Evolutionary conservation across 208 protist genomes (phyloP).

Genomic region (Leishmania guyanensis): DNA sequence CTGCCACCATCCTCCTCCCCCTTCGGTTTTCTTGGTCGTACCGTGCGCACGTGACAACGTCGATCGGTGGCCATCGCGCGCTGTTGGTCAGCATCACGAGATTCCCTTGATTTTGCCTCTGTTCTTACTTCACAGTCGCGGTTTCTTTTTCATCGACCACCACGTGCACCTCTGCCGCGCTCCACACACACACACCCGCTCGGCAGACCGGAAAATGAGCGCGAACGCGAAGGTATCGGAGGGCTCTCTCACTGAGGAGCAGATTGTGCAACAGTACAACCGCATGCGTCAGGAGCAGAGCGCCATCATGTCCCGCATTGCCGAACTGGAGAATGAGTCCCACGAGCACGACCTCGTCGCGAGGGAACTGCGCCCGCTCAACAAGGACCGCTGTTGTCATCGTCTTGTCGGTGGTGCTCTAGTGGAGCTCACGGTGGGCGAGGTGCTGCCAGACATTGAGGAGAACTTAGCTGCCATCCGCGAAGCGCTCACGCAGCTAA

Average conservation of each 20-base stretch:
- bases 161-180: background rate
- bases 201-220: slow-evolving; percentile 4
- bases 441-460: slow-evolving; percentile 95
- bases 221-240: slow-evolving; percentile 4
- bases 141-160: background rate
- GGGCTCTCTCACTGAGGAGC: slow-evolving; percentile 57
- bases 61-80: background rate
- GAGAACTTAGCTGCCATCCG: slow-evolving; percentile 84
- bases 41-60: background rate
- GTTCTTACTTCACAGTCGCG: background rate
- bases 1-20: background rate
- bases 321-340: slow-evolving; percentile 86
- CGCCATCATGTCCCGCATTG: slow-evolving; percentile 83
- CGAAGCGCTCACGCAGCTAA: slow-evolving; percentile 70
- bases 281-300: slow-evolving; percentile 87
- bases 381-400: slow-evolving; percentile 93
- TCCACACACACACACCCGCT: background rate
- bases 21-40: background rate
- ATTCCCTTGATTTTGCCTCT: background rate
- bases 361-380: slow-evolving; percentile 80
- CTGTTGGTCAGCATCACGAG: background rate
- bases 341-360: slow-evolving; percentile 93
- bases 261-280: slow-evolving; percentile 86
- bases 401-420: slow-evolving; percentile 95
- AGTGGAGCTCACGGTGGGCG: slow-evolving; percentile 94